A percentile compares a stretch with the other conserved stretches of the same genome.
These are phyloP conservation scores for Pelargonium citronellum DNA, from an alignment of 441 rosid species.

Conservation along the genomic window DNA sequence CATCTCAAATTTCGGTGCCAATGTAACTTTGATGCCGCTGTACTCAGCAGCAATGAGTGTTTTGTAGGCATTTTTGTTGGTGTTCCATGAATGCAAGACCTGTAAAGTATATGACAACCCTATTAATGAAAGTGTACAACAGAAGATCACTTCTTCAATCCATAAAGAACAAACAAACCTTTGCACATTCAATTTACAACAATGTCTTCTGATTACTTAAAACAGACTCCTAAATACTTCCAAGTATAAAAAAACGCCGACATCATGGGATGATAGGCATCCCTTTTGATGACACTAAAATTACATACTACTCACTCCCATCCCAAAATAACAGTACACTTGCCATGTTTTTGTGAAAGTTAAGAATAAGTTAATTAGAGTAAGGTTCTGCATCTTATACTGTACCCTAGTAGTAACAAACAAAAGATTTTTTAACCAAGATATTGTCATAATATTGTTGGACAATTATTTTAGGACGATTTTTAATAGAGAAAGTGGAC, in stretches of 20 bases:
- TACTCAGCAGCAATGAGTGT: slow-evolving; percentile 28
- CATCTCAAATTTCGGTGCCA: slow-evolving; percentile 38
- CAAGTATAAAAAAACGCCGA: too few relatives aligned
- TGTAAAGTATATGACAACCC: background rate
- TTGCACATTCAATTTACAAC: background rate
- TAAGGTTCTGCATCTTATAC: too few relatives aligned
- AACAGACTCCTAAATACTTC: background rate
- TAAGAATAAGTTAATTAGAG: too few relatives aligned
- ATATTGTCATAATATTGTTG: too few relatives aligned
- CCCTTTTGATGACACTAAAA: too few relatives aligned
- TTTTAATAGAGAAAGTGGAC: background rate
- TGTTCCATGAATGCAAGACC: slow-evolving; percentile 13
- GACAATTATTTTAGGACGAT: background rate
- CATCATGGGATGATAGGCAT: too few relatives aligned
- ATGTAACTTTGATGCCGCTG: slow-evolving; percentile 27
- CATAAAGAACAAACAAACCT: background rate
- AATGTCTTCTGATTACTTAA: background rate
- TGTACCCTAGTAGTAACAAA: too few relatives aligned
- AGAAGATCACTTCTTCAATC: background rate
- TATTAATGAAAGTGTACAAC: background rate
- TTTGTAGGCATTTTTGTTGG: slow-evolving; percentile 19
- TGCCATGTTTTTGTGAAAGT: too few relatives aligned
- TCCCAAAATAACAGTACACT: too few relatives aligned
- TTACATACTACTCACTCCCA: too few relatives aligned
- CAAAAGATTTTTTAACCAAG: too few relatives aligned